Conservation (phyloP, 495 filamentous ascomycete species). For the Penicillium bovifimosum region DNA sequence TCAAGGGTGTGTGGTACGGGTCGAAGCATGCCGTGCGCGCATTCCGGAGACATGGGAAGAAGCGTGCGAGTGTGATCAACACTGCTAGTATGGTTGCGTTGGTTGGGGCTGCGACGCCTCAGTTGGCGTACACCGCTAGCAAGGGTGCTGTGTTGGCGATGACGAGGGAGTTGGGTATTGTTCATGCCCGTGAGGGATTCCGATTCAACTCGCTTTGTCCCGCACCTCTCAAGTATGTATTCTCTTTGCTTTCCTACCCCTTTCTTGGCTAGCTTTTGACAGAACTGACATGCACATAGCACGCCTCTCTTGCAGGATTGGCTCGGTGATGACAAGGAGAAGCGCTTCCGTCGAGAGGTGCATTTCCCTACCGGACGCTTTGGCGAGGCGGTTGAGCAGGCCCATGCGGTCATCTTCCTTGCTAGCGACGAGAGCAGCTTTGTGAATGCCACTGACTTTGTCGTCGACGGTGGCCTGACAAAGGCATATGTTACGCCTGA, state of each 20-base stretch:
- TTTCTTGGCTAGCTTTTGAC: too few species aligned
- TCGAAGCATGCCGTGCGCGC: conserved; percentile 86
- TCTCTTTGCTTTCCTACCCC: not conserved
- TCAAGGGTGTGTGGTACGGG: conserved; percentile 97
- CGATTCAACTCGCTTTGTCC: conserved; percentile 91
- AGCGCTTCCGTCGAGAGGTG: conserved; percentile 80
- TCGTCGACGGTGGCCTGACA: conserved; percentile 91
- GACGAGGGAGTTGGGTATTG: conserved; percentile 76
- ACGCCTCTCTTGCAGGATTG: conserved; percentile 84
- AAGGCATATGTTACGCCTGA: conserved; percentile 89
- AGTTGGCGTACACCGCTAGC: conserved; percentile 90
- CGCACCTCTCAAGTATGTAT: conserved; percentile 72
- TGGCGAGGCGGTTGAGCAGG: conserved; percentile 92
- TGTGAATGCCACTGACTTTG: conserved; percentile 87
- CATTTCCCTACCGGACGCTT: conserved; percentile 93
- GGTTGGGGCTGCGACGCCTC: conserved; percentile 89
- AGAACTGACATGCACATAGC: conserved; percentile 25
- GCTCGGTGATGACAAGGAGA: conserved; percentile 82
- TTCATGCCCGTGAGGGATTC: conserved; percentile 77
- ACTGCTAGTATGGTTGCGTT: conserved; percentile 90
- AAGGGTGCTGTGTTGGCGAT: conserved; percentile 91
- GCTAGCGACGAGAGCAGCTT: conserved; percentile 94
- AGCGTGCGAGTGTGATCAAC: conserved; percentile 79
- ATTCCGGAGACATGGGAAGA: conserved; percentile 73
- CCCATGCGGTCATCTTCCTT: conserved; percentile 90